Evolutionary conservation across 1,284 basidiomycete species (phyloP).

Genomic region (Cutaneotrichosporon daszewskae): DNA sequence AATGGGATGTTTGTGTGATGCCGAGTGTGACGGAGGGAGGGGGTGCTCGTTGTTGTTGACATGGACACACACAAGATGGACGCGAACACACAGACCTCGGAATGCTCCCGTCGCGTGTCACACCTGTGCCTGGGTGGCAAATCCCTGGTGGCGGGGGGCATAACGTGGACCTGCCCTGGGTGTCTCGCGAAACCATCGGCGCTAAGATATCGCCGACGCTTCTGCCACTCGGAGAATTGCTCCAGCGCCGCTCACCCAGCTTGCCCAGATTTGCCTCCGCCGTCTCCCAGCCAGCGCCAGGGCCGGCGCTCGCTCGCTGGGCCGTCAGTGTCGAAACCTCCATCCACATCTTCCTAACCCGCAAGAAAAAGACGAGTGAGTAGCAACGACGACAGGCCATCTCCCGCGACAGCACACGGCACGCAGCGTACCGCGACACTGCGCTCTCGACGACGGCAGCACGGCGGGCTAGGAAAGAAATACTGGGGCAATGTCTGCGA

Average conservation of each 20-base stretch:
- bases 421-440: slow-evolving; percentile 2
- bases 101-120: too few species aligned
- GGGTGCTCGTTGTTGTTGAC: too few species aligned
- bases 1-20: background rate
- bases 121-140: background rate
- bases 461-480: slow-evolving; percentile 36
- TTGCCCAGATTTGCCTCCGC: background rate
- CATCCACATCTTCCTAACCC: slow-evolving; percentile 7
- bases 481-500: slow-evolving; percentile 45
- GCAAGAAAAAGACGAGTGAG: slow-evolving; percentile 23
- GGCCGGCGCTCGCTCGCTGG: background rate
- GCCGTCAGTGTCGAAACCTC: background rate
- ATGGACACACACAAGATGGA: too few species aligned
- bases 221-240: too few species aligned
- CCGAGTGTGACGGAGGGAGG: too few species aligned
- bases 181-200: background rate
- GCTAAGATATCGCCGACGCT: background rate
- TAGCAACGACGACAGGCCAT: slow-evolving; percentile 3
- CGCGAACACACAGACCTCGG: too few species aligned
- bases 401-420: background rate
- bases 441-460: background rate
- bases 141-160: background rate
- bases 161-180: too few species aligned
- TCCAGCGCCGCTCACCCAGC: too few species aligned
- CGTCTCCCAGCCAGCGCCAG: background rate